phyloP scores from a whole-genome alignment of 2,329 filamentous ascomycete species.

The Diaporthe helianthi region DNA sequence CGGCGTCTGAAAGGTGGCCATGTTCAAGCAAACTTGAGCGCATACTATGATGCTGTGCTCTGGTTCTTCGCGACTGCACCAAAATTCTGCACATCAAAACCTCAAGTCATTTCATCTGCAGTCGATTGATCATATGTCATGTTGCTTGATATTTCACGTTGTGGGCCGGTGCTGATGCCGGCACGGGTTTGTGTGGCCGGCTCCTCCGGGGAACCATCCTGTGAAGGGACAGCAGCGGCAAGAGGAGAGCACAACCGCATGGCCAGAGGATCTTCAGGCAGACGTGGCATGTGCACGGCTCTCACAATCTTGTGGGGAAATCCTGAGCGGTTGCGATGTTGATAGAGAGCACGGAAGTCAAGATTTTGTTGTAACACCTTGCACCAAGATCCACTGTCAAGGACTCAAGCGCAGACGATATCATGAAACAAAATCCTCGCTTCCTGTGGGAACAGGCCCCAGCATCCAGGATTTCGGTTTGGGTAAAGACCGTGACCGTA shows the following conservation, averaged over 20 bases:
- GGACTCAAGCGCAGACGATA: not conserved
- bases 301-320: not conserved
- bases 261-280: not conserved
- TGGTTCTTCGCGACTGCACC: not conserved
- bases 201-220: not conserved
- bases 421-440: not conserved
- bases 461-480: not conserved
- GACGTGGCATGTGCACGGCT: not conserved
- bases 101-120: not conserved
- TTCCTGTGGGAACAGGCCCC: not conserved
- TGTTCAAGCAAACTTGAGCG: not conserved
- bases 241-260: not conserved
- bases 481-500: not conserved
- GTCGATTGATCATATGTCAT: not conserved
- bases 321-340: not conserved
- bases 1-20: not conserved
- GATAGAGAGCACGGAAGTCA: not conserved
- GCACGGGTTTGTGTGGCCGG: not conserved
- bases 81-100: not conserved
- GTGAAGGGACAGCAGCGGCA: not conserved
- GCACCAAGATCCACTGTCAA: not conserved
- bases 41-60: slow-evolving; percentile 7
- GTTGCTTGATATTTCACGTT: not conserved
- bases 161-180: slow-evolving; percentile 3
- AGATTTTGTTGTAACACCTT: not conserved